Evolutionary conservation across 2,329 filamentous ascomycete genomes (phyloP), one percentile per base, ranked within the genome.

Genomic region (Penicillium paneum): DNA sequence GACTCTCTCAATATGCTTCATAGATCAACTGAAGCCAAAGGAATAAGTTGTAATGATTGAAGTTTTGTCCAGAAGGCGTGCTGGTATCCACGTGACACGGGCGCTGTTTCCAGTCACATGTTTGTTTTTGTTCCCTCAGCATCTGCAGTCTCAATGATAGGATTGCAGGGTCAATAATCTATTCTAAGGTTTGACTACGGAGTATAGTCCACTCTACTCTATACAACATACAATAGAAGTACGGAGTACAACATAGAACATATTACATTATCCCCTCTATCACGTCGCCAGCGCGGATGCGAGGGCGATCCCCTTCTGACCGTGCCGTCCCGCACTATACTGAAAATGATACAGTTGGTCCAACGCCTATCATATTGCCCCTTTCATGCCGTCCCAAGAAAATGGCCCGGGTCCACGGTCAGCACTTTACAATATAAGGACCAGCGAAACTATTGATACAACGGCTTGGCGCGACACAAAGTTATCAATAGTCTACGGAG

Each of bases 361-460:
- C 8, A 35, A 43, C 19, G 47, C 53, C 49, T 55, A 35, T 48
- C 49, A 52, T 36, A 55, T 24, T 3, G 8, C 39, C 46, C 31
- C 35, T 52, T 42, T 34, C 28, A 50, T 54, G 26, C 40, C 54
- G 54, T 44, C 43, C 49, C 32, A 48, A 15, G 12, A 34, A 40
- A 36, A n/a, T 38, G 10, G 17, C 38, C 26, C 21, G 32, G 26
- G 8, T 36, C 19, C 41, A 32, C 39, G 29, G 39, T 57, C 51
- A 52, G 53, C 29, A 56, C 42, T 31, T 31, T n/a, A 32, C 42
- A 44, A 21, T 43, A 31, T 11, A 36, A 51, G 17, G 4, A 24
- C 28, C 29, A n/a, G 34, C 55, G 49, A 34, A 49, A 61, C 50
- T 59, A 62, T 62, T 42, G 58, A 57, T 29, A 12, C 39, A 38